These are phyloP conservation scores for Pythium rhizo-oryzae DNA, from an alignment of 352 stramenopile genomes.

Conservation along the genomic window DNA sequence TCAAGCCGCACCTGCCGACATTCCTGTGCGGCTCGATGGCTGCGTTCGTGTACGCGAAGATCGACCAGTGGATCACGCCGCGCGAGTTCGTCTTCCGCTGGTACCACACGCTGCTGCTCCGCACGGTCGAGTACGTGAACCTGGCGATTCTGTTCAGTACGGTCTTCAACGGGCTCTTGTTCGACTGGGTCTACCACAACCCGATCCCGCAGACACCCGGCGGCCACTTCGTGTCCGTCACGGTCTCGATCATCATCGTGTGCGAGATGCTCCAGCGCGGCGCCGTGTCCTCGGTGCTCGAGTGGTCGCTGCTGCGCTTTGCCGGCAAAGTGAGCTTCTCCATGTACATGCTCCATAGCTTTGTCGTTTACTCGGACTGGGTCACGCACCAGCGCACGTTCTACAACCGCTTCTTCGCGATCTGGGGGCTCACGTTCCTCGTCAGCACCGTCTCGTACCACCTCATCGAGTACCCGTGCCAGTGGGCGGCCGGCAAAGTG, in stretches of 20 bases:
- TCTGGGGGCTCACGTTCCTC: constrained; percentile 34
- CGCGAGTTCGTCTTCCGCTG: neutral
- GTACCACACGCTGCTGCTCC: constrained; percentile 11
- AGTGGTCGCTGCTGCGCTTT: constrained; percentile 38
- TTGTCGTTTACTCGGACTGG: constrained; percentile 34
- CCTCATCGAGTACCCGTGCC: constrained; percentile 51
- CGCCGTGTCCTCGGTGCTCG: constrained; percentile 27
- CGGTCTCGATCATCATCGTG: constrained; percentile 34
- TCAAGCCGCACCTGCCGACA: constrained; percentile 38
- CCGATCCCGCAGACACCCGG: constrained; percentile 20
- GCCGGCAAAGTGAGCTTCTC: constrained; percentile 48
- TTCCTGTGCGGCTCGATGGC: constrained; percentile 40
- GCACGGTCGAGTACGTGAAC: too few species aligned
- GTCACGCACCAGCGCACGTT: constrained; percentile 27
- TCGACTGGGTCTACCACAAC: constrained; percentile 34
- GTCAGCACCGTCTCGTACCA: constrained; percentile 43
- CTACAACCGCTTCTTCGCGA: constrained; percentile 42
- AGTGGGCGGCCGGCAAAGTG: constrained; percentile 39
- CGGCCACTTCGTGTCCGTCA: constrained; percentile 28
- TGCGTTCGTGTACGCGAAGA: constrained; percentile 32
- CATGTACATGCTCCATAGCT: constrained; percentile 49
- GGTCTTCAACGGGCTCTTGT: constrained; percentile 29
- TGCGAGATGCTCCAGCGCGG: constrained; percentile 38
- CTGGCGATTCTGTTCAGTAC: constrained; percentile 33
- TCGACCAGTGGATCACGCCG: constrained; percentile 14